phyloP scores from a whole-genome alignment of 106 monocot species.

The Cymbidium sinense region DNA sequence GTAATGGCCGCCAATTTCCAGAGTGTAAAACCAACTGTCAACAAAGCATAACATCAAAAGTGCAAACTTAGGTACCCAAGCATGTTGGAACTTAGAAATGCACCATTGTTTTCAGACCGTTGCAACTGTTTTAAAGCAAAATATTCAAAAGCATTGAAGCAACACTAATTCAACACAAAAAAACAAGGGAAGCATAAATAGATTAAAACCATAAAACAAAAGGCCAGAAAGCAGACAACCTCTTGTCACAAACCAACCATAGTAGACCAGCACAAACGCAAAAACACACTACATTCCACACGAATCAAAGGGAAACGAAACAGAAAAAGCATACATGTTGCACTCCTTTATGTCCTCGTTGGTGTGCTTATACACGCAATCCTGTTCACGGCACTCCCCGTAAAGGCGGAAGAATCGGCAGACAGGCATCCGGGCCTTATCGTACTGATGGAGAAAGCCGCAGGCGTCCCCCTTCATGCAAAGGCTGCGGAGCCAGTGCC shows the following conservation, averaged over 20 bases:
- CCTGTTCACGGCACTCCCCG: slow-evolving; percentile 98
- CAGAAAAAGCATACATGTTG: slow-evolving; percentile 60
- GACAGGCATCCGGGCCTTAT: slow-evolving; percentile 94
- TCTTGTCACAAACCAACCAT: neutral
- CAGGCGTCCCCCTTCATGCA: slow-evolving; percentile 99
- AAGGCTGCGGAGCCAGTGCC: slow-evolving; percentile 89
- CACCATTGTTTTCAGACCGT: neutral
- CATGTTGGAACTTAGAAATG: neutral
- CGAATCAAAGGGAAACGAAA: neutral
- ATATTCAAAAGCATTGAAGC: neutral
- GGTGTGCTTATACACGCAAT: slow-evolving; percentile 98
- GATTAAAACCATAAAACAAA: neutral
- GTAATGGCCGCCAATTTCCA: neutral
- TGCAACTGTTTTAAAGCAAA: neutral
- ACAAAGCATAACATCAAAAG: slow-evolving; percentile 2
- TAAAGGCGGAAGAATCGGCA: slow-evolving; percentile 86
- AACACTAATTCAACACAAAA: neutral
- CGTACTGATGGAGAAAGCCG: slow-evolving; percentile 97
- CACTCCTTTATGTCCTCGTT: slow-evolving; percentile 98
- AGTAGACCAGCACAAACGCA: neutral
- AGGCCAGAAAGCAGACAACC: neutral
- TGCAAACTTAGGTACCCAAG: neutral
- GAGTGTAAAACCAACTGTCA: neutral
- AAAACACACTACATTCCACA: neutral
- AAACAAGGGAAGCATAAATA: neutral